Conservation (phyloP, 2,329 filamentous ascomycete species). For the Aureobasidium sp. region DNA sequence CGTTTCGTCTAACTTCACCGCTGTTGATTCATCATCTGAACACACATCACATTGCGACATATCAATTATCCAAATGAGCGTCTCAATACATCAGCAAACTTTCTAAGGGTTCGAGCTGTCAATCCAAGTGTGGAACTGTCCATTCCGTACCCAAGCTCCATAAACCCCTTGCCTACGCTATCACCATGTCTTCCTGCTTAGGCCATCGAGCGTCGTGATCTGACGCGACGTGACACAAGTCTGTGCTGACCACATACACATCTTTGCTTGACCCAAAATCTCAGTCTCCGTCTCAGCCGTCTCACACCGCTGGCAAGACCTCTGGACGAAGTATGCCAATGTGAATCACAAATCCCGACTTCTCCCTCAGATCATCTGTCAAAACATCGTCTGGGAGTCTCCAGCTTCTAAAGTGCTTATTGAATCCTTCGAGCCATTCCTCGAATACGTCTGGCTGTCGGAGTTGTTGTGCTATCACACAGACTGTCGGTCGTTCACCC, state of each 20-base stretch:
- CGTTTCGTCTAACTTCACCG: background rate
- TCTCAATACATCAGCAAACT: background rate
- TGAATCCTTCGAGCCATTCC: constrained; percentile 65
- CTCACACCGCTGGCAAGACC: background rate
- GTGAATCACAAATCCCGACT: constrained; percentile 75
- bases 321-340: constrained; percentile 50
- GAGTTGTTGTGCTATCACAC: constrained; percentile 81
- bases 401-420: constrained; percentile 63
- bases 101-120: no score
- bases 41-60: background rate
- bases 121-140: background rate
- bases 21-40: background rate
- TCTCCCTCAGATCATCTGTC: constrained; percentile 49
- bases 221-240: background rate
- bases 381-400: constrained; percentile 59
- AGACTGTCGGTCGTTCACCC: constrained; percentile 50
- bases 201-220: background rate
- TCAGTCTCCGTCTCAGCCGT: background rate
- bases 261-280: background rate
- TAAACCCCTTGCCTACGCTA: background rate
- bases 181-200: background rate
- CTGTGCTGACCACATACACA: background rate
- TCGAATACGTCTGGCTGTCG: constrained; percentile 80
- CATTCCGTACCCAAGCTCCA: background rate
- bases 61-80: background rate